Conservation (phyloP, 257 asterid species). For the Nicotiana benthamiana region DNA sequence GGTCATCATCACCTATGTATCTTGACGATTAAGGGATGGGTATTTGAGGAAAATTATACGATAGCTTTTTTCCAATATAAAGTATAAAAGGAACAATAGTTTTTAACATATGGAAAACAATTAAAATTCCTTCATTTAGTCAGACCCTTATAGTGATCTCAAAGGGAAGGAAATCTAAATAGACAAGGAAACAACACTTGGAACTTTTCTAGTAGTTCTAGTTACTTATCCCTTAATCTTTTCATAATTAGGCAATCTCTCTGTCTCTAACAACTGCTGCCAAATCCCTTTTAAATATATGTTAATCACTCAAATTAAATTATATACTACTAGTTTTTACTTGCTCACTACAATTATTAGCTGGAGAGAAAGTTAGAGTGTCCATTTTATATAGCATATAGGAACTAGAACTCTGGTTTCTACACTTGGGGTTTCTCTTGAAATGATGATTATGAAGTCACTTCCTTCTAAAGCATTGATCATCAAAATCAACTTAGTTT, state of each 20-base stretch:
- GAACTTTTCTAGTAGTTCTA: slow-evolving; percentile 17
- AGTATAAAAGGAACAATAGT: not conserved
- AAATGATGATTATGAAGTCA: slow-evolving; percentile 43
- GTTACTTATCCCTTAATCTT: slow-evolving; percentile 17
- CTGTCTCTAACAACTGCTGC: slow-evolving; percentile 22
- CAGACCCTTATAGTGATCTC: slow-evolving; percentile 13
- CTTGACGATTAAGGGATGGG: slow-evolving; percentile 16
- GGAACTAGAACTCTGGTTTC: not conserved
- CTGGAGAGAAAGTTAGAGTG: not conserved
- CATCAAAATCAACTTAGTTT: slow-evolving; percentile 52
- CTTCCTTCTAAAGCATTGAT: slow-evolving; percentile 51
- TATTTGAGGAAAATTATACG: not conserved
- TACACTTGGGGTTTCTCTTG: not conserved
- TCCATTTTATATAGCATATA: not conserved
- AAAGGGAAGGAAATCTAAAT: slow-evolving; percentile 15
- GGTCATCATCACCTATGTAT: slow-evolving; percentile 11
- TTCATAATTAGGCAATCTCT: not conserved
- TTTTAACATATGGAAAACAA: slow-evolving; percentile 10
- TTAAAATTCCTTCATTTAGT: slow-evolving; percentile 6
- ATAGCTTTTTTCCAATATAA: not conserved
- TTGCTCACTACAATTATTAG: not conserved
- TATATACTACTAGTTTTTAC: not conserved
- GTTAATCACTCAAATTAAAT: not conserved
- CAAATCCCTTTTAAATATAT: slow-evolving; percentile 13
- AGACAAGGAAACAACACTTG: slow-evolving; percentile 29